Percentiles rank a stretch among this genome's conserved stretches.
Conservation (phyloP, 495 filamentous ascomycete genomes). For the Neurospora tetrasperma region DNA sequence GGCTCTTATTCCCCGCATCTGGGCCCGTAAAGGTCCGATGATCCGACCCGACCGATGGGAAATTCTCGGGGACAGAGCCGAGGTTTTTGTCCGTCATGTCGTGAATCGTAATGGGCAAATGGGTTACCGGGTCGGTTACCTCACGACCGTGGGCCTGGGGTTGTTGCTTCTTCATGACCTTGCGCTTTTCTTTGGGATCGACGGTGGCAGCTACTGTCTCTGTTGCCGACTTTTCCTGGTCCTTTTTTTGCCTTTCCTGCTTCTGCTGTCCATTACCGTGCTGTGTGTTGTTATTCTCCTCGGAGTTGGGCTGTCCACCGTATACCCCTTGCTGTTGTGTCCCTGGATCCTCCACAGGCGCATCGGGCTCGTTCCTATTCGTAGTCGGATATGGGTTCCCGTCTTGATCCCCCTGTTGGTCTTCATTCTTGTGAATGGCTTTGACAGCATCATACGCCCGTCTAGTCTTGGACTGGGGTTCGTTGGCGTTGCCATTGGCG, state of each 20-base stretch:
- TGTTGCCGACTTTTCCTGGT: constrained; percentile 39
- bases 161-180: constrained; percentile 41
- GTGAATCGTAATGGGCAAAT: constrained; percentile 53
- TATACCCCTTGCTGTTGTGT: constrained; percentile 40
- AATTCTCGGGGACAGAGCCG: constrained; percentile 43
- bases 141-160: constrained; percentile 45
- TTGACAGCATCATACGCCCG: constrained; percentile 31
- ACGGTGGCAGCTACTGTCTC: constrained; percentile 35
- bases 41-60: constrained; percentile 32
- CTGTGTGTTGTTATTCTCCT: constrained; percentile 6
- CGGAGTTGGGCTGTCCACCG: constrained; percentile 17
- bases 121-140: constrained; percentile 66
- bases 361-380: constrained; percentile 22
- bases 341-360: not conserved
- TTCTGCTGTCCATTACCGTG: constrained; percentile 5
- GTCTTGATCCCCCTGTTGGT: constrained; percentile 20
- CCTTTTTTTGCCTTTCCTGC: constrained; percentile 9
- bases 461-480: constrained; percentile 27
- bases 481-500: constrained; percentile 28
- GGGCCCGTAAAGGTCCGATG: constrained; percentile 36
- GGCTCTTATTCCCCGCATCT: constrained; percentile 35
- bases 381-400: constrained; percentile 34
- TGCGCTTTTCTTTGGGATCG: constrained; percentile 48
- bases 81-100: constrained; percentile 54
- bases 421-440: constrained; percentile 32